Percentiles rank a stretch among this genome's conserved stretches.
phyloP scores from a whole-genome alignment of 176 grass and related monocot genomes.

The Aegilops umbellulata region DNA sequence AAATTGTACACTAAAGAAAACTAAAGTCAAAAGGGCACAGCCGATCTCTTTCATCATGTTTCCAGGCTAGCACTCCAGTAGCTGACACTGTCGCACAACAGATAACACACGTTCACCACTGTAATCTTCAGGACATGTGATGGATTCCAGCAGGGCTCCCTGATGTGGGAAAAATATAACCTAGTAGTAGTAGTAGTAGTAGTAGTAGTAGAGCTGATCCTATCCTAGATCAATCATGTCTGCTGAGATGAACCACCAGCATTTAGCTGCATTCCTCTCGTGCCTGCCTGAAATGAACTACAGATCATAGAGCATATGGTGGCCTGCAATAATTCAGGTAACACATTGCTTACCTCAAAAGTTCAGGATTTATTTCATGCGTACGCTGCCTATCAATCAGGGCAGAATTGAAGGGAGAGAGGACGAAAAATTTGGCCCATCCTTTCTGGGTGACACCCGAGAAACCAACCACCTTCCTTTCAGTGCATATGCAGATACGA shows the following conservation, averaged over 20 bases:
- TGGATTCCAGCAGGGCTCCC: not conserved
- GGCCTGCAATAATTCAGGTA: constrained; percentile 24
- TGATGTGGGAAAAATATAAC: not conserved
- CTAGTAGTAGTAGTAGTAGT: no score
- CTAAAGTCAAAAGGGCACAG: not conserved
- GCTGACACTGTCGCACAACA: not conserved
- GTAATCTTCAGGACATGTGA: constrained; percentile 3
- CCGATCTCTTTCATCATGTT: not conserved
- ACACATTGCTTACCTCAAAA: not conserved
- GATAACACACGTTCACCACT: not conserved
- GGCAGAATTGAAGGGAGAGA: constrained; percentile 27
- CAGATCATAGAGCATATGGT: constrained; percentile 13
- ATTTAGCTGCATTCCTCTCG: not conserved
- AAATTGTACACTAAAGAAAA: not conserved
- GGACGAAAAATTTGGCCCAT: constrained; percentile 7
- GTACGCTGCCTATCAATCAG: constrained; percentile 22
- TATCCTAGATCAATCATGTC: constrained; percentile 25
- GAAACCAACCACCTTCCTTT: constrained; percentile 50
- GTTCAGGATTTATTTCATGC: not conserved
- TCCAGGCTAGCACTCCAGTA: no score
- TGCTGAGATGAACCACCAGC: constrained; percentile 3
- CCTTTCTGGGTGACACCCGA: constrained; percentile 38
- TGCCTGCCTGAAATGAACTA: not conserved
- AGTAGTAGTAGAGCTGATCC: not conserved
- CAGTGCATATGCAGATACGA: constrained; percentile 34